Base-by-base conservation (phyloP, 495 filamentous ascomycete genomes). In the Rostrohypoxylon terebratum region DNA sequence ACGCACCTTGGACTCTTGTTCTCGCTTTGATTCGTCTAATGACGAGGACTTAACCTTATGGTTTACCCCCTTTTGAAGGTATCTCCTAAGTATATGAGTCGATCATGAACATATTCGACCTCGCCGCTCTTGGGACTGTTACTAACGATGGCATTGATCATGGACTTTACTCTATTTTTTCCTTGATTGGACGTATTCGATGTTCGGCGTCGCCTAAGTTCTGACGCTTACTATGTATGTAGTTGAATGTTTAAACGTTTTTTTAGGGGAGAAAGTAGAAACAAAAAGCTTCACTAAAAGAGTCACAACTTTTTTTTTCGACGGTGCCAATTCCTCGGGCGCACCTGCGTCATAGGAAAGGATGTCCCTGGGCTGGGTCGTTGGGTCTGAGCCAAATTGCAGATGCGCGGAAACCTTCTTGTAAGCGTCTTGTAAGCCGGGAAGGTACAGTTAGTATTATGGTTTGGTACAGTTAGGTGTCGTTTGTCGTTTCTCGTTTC, bases 391-490 rank as follows among this genome's bases (percentile, higher is more conserved):
- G 34, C 63, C 69, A 63, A 64, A 55, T 61, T 73, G 70, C 70
- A 73, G 70, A 63, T 63, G 59, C 70, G 45, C 44, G 40, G 66
- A 64, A 70, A 70, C 51, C 67, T 64, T 73, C 60, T 51, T 60
- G 16, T 63, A 28, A 28, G 28, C 28, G 28, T 28, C 28, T 28
- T 28, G 28, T 42, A 42, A 44, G 59, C 48, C 64, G 70, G 64
- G 28, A 64, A 23, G 21, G 54, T 64, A 62, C 64, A 68, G 51
- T 59, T 31, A n/a, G n/a, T n/a, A n/a, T n/a, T n/a, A n/a, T n/a
- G 40, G 31, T 6, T 28, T 28, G 21, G 54, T 64, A 62, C 64
- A 68, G 51, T 59, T n/a, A n/a, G n/a, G n/a, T n/a, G n/a, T n/a
- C n/a, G n/a, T n/a, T n/a, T n/a, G n/a, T n/a, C n/a, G 40, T 21